Conservation (phyloP, 2,329 filamentous ascomycete species). For the Aspergillus ochraceus region DNA sequence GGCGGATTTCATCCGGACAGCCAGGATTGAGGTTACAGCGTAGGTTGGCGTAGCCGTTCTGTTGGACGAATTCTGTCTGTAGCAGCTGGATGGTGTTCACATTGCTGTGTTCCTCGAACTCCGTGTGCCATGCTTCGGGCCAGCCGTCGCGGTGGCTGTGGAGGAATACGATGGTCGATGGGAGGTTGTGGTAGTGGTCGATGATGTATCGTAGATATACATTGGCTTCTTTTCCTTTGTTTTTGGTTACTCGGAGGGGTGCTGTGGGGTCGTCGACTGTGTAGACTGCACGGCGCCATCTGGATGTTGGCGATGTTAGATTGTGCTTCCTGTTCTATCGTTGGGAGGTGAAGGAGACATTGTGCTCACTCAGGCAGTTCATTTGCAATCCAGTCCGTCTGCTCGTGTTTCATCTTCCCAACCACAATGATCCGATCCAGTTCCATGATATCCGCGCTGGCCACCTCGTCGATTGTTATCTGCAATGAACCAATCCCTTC, state of each 20-base stretch:
- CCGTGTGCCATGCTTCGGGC: conserved; percentile 54
- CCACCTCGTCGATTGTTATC: conserved; percentile 2
- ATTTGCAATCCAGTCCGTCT: conserved; percentile 45
- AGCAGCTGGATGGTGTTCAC: conserved; percentile 51
- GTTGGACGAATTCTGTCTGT: conserved; percentile 49
- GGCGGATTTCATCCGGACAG: conserved; percentile 35
- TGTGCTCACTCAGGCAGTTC: conserved; percentile 44
- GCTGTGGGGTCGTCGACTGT: conserved; percentile 35
- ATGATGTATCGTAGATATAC: conserved; percentile 48
- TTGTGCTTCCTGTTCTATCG: not conserved
- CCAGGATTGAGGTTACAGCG: conserved; percentile 48
- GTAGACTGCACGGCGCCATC: conserved; percentile 48
- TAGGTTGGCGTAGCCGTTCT: conserved; percentile 59
- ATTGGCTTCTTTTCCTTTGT: conserved; percentile 47
- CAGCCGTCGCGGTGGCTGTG: conserved; percentile 53
- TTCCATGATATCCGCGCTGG: conserved; percentile 13
- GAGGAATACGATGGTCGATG: conserved; percentile 56
- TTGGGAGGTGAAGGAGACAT: not conserved
- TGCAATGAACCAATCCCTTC: not conserved
- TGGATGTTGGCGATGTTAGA: conserved; percentile 11
- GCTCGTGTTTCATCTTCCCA: conserved; percentile 42
- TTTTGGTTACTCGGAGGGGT: conserved; percentile 23
- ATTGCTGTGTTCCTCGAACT: conserved; percentile 54
- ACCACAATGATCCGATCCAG: conserved; percentile 34
- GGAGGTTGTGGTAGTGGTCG: conserved; percentile 47